These are phyloP conservation scores for Hydnum rufescens DNA, from an alignment of 768 basidiomycete species.

Conservation along the genomic window DNA sequence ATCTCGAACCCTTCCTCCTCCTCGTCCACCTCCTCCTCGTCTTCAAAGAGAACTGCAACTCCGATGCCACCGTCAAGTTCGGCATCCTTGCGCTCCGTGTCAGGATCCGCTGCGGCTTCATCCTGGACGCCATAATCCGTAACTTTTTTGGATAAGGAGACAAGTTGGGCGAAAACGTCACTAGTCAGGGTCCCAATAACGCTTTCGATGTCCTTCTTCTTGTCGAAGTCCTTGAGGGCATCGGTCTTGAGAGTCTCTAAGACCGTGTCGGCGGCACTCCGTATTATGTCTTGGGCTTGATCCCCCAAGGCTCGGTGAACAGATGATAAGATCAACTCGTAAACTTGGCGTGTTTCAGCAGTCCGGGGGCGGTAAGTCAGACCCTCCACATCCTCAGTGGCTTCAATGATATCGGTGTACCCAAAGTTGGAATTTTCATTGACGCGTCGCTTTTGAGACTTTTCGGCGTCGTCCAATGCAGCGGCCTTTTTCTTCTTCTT, in stretches of 20 bases:
- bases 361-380: constrained; percentile 84
- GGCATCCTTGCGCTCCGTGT: constrained; percentile 60
- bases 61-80: constrained; percentile 92
- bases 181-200: constrained; percentile 33
- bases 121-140: constrained; percentile 90
- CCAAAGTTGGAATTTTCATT: constrained; percentile 34
- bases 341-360: constrained; percentile 83
- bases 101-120: constrained; percentile 56
- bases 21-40: constrained; percentile 81
- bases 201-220: constrained; percentile 69
- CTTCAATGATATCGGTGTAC: constrained; percentile 82
- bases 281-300: constrained; percentile 88
- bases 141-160: constrained; percentile 79
- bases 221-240: constrained; percentile 84
- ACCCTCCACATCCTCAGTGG: constrained; percentile 84
- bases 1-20: constrained; percentile 86
- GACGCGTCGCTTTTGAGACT: constrained; percentile 34
- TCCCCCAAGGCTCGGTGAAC: constrained; percentile 78
- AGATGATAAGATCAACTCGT: constrained; percentile 70
- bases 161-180: constrained; percentile 65
- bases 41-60: constrained; percentile 96
- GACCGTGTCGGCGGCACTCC: constrained; percentile 85
- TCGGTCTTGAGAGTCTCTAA: constrained; percentile 80
- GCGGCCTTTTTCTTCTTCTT: constrained; percentile 84
- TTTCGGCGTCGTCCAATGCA: constrained; percentile 39